Base-by-base conservation (phyloP, 2,329 filamentous ascomycete species). In the Beauveria scarabaeidicola region DNA sequence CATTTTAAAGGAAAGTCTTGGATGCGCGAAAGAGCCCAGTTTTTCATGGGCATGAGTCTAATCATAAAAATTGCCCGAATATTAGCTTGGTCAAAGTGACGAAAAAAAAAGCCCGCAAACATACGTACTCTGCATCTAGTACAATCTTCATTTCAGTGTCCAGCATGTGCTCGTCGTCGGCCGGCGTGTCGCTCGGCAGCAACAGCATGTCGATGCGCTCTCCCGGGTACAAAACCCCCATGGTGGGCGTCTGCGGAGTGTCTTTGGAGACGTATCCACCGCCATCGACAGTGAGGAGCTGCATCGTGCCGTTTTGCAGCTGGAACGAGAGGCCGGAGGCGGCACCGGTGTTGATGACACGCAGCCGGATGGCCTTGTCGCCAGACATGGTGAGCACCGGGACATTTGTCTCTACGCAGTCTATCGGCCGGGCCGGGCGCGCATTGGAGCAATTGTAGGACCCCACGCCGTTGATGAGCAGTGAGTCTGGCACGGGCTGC, bases 191-290 rank as follows among this genome's bases (percentile, higher is more conserved):
- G 5, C 25, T 38, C 5, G 51, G 51, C 13, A 56, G 47, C 25
- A 59, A 15, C n/a, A 63, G 40, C 47, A 63, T n/a, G 48, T 66
- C 65, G 19, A 66, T 61, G 17, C 65, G 61, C 53, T 66, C 63
- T 23, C 65, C 65, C 2, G 65, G 65, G 41, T 66, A 64, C 38
- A 66, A 29, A 3, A 66, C 58, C 13, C 65, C 65, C 25, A 66
- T 38, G 6, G 63, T 56, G 2, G 40, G 52, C 13, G 61, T 61
- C 17, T 54, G 41, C 36, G 63, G 61, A 5, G 65, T 64, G 29
- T 58, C 40, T 5, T 53, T 25, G 6, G 58, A 29, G n/a, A 64
- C 58, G 41, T 44, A 23, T 52, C 59, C 27, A 13, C 63, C 65
- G 2, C 65, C 65, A 38, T 66, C 65, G 17, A 66, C 62, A 5